These are phyloP conservation scores for Chlamydomonas sp. DNA, from an alignment of 139 green algal genomes.

Conservation along the genomic window DNA sequence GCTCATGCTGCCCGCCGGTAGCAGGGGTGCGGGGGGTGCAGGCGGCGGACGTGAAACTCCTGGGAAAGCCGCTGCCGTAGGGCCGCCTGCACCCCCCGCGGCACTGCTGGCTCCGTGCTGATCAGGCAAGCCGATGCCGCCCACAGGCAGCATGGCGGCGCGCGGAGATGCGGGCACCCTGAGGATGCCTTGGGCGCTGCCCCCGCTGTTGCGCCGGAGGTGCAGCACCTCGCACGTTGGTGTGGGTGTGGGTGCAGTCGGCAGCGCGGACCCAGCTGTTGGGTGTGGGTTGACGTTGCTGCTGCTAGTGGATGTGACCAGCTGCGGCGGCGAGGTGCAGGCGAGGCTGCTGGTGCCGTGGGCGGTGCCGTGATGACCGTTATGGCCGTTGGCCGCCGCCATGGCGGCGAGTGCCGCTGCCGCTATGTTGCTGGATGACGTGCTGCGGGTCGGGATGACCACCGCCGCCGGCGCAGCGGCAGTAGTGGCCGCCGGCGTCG, in stretches of 20 bases:
- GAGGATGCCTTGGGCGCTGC: no score
- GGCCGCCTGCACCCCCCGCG: not conserved
- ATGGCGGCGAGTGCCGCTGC: not conserved
- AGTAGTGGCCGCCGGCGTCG: not conserved
- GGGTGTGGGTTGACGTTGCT: no score
- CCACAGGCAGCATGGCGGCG: no score
- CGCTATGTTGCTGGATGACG: not conserved
- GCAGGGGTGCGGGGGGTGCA: not conserved
- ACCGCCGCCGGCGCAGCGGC: not conserved
- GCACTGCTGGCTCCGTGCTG: not conserved
- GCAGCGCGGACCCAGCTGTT: no score
- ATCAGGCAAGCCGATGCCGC: not conserved
- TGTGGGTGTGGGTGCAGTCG: no score
- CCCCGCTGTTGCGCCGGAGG: no score
- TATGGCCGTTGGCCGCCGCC: not conserved
- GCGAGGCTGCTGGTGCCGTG: not conserved
- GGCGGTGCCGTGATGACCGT: no score
- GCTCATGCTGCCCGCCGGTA: slow-evolving; percentile 17
- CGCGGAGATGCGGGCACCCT: no score
- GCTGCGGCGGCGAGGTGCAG: not conserved
- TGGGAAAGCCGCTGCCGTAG: not conserved
- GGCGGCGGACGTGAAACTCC: not conserved
- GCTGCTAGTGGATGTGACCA: no score
- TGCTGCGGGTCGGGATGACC: not conserved
- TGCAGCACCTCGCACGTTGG: no score